These are phyloP conservation scores for Corinectria fuckeliana DNA, from an alignment of 2,329 filamentous ascomycete genomes.

Conservation along the genomic window DNA sequence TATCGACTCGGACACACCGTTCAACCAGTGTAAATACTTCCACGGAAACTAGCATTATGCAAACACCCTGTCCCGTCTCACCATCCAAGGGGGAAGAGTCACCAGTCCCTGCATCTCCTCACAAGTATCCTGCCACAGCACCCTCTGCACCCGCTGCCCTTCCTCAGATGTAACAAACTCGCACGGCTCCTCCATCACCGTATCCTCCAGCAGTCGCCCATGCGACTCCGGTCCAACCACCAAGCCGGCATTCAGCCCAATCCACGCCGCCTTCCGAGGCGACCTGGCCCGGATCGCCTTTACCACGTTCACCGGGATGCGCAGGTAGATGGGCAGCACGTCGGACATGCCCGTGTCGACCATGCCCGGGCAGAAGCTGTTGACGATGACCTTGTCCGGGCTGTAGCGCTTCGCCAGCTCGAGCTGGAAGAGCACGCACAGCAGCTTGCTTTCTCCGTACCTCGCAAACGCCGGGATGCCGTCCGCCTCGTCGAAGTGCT, in stretches of 20 bases:
- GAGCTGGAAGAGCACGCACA: conserved; percentile 24
- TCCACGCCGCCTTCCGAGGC: conserved; percentile 21
- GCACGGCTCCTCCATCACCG: not conserved
- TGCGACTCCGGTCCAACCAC: conserved; percentile 23
- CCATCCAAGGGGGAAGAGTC: conserved; percentile 4
- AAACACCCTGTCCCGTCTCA: not conserved
- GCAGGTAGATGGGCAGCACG: conserved; percentile 20
- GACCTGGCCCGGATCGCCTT: conserved; percentile 12
- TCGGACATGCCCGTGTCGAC: conserved; percentile 18
- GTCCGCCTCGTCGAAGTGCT: conserved; percentile 10
- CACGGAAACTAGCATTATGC: not conserved
- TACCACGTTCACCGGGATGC: conserved; percentile 5
- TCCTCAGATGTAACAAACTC: not conserved
- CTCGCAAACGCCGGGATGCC: not conserved
- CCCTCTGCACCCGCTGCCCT: not conserved
- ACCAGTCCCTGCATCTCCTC: conserved; percentile 13
- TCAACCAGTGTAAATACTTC: not conserved
- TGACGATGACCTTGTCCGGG: conserved; percentile 22
- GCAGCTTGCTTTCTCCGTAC: conserved; percentile 25
- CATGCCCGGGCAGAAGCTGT: conserved; percentile 24
- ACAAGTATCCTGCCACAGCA: conserved; percentile 12
- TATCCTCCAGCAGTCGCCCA: conserved; percentile 23
- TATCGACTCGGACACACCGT: too few relatives aligned
- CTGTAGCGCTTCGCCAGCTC: conserved; percentile 20
- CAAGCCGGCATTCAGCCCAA: conserved; percentile 25